phyloP scores from a whole-genome alignment of 495 filamentous ascomycete species.

The Ascobolus immersus region DNA sequence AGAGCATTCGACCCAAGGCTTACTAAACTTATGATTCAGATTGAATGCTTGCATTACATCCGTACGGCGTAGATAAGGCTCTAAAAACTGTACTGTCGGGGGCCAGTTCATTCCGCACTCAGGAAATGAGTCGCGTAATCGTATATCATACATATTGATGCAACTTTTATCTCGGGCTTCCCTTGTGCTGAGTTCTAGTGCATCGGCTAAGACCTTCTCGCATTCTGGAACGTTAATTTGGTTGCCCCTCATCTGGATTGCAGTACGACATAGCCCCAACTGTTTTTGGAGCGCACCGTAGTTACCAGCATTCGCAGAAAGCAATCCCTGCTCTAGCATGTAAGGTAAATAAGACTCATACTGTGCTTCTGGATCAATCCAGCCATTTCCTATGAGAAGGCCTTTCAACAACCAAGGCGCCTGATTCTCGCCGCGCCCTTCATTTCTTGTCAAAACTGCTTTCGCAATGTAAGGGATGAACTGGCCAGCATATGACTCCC shows the following conservation, averaged over 20 bases:
- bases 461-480: conserved; percentile 90
- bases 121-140: conserved; percentile 43
- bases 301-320: conserved; percentile 49
- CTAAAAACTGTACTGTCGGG: conserved; percentile 47
- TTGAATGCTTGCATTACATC: conserved; percentile 64
- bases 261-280: conserved; percentile 31
- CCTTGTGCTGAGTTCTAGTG: conserved; percentile 34
- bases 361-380: conserved; percentile 75
- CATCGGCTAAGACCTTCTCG: conserved; percentile 48
- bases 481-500: conserved; percentile 91
- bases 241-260: conserved; percentile 27
- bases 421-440: neutral
- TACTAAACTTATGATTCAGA: conserved; percentile 50
- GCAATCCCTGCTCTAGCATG: too few relatives aligned
- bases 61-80: conserved; percentile 56
- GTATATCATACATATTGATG: conserved; percentile 86
- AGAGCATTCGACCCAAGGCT: conserved; percentile 80
- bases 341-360: conserved; percentile 70
- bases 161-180: too few relatives aligned
- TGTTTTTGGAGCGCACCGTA: conserved; percentile 42
- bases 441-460: conserved; percentile 63
- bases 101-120: conserved; percentile 94
- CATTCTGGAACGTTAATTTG: conserved; percentile 42
- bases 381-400: conserved; percentile 84
- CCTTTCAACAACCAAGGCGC: conserved; percentile 76